Evolutionary conservation across 306 rosid genomes (phyloP), one percentile per base, ranked within the genome.

Genomic region (Fagus sylvatica): DNA sequence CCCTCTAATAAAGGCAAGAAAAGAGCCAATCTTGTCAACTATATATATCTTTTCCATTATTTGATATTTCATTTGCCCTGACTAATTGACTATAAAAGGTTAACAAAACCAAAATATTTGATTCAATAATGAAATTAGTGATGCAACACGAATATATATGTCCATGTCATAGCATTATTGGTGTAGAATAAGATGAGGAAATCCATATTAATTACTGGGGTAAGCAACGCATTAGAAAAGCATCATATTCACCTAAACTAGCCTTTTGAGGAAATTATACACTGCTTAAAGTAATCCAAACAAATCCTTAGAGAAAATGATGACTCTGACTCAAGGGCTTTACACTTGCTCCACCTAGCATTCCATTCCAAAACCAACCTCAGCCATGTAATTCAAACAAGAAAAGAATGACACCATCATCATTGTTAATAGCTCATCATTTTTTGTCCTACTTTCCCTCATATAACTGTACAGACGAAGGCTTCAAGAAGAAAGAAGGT

Each of bases 271-370:
- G 34, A 57, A 57, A 28, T 28, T 57, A 9, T 57, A 57, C 32
- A 57, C 12, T 22, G 30, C 36, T 13, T 8, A 28, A 22, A 28
- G 64, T 57, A 57, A 51, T 4, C 69, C 43, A 34, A 62, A 62
- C 16, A 34, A 12, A 36, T 62, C 69, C 3, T 34, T 4, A 62
- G 15, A 62, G 68, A 61, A 15, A 5, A 34, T 10, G n/a, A 12
- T 4, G 19, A 9, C 68, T 32, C 16, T 62, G 64, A 34, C 64
- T 22, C 28, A 22, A 22, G 28, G 28, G 28, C 28, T 22, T 22
- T 22, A 22, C 28, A 22, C 28, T 36, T 3, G 6, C 70, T 69
- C 75, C 87, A 83, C 76, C 76, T 80, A 33, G 76, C 87, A 73
- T 30, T 61, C 56, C 87, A 73, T 30, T 61, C 56, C 30, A 34